Evolutionary conservation across 495 filamentous ascomycete genomes (phyloP), one percentile per base, ranked within the genome.

Genomic region (Penicillium crystallinum): DNA sequence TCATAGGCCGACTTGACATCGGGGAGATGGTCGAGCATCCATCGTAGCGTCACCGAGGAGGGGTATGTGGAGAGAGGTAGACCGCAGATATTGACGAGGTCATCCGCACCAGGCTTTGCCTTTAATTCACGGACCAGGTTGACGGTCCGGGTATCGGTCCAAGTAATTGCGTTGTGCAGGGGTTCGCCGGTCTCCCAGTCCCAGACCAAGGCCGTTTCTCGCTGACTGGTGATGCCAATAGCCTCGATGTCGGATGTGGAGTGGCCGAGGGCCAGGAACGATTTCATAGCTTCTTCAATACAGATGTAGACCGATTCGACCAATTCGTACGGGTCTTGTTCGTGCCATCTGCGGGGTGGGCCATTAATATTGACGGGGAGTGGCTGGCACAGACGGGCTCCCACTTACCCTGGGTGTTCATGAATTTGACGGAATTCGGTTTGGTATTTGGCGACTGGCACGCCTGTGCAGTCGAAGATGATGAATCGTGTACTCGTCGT

Each of bases 1-100:
- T 92, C 85, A 66, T 95, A 91, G 0, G 90, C 89, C 48, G 85
- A 70, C 54, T 80, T 79, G 54, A 96, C 89, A 34, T 77, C 76
- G 10, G 84, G 77, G 10, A 87, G 76, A 61, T 96, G 85, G 40
- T 81, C 75, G 50, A 95, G 70, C 60, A 97, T 75, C 91, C 91
- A 97, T 39, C 90, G 68, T 22, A 97, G 75, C 65, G 96, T 96
- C 45, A 93, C 84, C 40, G 88, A 88, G 15, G 91, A 95, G 29
- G 91, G 92, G 66, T 97, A 97, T 50, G 91, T 96, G 11, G 91
- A 96, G 38, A 97, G 76, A 6, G 92, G 91, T 17, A 96, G 78
- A 41, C 91, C 91, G 62, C 91, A 96, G 29, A 95, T 77, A 30
- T 85, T 77, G 45, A 76, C 77, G 25, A 96, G 75, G 12, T 81